Evolutionary conservation across 2,329 filamentous ascomycete species (phyloP).

Genomic region (Trichoderma koningiopsis): DNA sequence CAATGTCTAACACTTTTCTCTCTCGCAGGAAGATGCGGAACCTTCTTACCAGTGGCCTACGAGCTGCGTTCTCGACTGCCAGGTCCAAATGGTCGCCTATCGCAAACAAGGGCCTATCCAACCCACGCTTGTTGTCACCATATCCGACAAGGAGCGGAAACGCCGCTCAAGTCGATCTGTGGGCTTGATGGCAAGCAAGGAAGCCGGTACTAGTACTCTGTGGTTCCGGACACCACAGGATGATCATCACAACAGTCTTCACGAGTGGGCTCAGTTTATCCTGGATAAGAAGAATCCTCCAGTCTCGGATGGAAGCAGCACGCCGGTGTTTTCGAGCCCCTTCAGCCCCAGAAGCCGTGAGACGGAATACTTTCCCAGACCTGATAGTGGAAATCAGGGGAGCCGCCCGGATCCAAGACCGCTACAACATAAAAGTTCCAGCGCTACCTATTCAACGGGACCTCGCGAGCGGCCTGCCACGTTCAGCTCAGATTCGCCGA

Average conservation of each 20-base stretch:
- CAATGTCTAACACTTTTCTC: conserved; percentile 17
- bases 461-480: conserved; percentile 53
- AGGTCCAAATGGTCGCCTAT: conserved; percentile 60
- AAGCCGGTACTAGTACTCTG: conserved; percentile 51
- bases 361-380: conserved; percentile 47
- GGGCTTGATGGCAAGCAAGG: conserved; percentile 56
- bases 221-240: conserved; percentile 60
- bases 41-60: conserved; percentile 57
- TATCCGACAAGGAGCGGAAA: conserved; percentile 64
- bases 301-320: conserved; percentile 56
- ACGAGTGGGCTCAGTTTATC: conserved; percentile 63
- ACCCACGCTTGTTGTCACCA: conserved; percentile 60
- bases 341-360: conserved; percentile 50
- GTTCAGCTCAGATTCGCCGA: conserved; percentile 60
- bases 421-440: conserved; percentile 53
- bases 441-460: conserved; percentile 51
- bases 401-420: conserved; percentile 34
- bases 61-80: conserved; percentile 56
- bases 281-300: conserved; percentile 48
- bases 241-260: conserved; percentile 53
- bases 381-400: conserved; percentile 47
- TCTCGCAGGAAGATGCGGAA: conserved; percentile 52
- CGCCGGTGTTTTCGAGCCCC: conserved; percentile 57
- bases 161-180: conserved; percentile 65
- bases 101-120: conserved; percentile 63